Base-by-base conservation (phyloP, 257 asterid genomes). In the Ocimum tenuiflorum region DNA sequence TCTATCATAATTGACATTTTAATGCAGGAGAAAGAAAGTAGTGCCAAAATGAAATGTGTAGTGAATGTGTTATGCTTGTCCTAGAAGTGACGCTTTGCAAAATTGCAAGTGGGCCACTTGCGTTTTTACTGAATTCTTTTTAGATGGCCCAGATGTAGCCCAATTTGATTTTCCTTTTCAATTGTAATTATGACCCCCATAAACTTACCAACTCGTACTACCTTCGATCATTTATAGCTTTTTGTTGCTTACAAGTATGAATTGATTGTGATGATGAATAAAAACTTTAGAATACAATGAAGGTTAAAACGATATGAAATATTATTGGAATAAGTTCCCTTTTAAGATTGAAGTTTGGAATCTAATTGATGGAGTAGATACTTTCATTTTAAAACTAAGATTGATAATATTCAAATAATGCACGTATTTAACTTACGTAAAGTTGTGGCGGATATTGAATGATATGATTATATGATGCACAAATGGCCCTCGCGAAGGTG, bases 241-340 rank as follows among this genome's bases (percentile, higher is more conserved):
- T 69, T 36, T 55, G 63, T 64, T 64, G 71, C 77, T 72, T 72
- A 24, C 39, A 72, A 55, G 72, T 54, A 22, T 8, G 6, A 54
- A 45, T 43, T 71, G 41, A 15, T 53, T n/a, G 12, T 29, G 50
- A 46, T 68, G 47, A 47, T 55, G 19, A 11, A 33, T 13, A 43
- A 53, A 67, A 2, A 27, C 8, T 57, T 15, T 46, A 45, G 27
- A 35, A 19, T 43, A 27, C 11, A 41, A 5, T 18, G 52, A 20
- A 9, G 35, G 23, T 20, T 47, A 43, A 27, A 42, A 45, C 12
- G 51, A 36, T 17, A 4, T 60, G 7, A 2, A 7, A 8, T 4
- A 61, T 8, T 15, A 38, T 22, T 59, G 43, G 38, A 20, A 57
- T 13, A 57, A 57, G 39, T 35, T 59, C 23, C 36, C 3, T 0